These are phyloP conservation scores for Parasitella parasitica DNA, from an alignment of 371 early-diverging fungal species.

Conservation along the genomic window DNA sequence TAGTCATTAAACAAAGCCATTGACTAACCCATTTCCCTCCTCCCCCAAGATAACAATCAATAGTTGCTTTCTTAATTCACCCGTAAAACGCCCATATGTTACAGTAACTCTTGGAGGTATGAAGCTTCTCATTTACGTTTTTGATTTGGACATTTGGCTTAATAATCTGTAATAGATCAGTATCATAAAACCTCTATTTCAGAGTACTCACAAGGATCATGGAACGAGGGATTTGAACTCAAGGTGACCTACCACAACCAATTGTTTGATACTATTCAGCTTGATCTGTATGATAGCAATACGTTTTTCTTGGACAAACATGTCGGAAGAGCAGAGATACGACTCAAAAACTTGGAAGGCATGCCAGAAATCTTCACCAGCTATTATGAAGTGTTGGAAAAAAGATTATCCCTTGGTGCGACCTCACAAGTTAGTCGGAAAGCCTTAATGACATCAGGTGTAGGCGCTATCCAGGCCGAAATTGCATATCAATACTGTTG, in stretches of 20 bases:
- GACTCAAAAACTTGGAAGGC: constrained; percentile 58
- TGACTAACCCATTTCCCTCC: too few relatives aligned
- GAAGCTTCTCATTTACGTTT: too few relatives aligned
- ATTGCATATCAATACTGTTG: constrained; percentile 52
- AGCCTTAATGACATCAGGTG: constrained; percentile 51
- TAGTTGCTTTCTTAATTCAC: constrained; percentile 31
- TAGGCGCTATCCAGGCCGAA: constrained; percentile 68
- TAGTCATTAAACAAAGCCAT: too few relatives aligned
- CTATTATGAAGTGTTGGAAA: constrained; percentile 73
- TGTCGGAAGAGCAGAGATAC: constrained; percentile 71
- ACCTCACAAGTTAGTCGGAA: constrained; percentile 59
- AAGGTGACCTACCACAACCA: constrained; percentile 71
- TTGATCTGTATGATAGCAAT: constrained; percentile 69
- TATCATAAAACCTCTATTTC: constrained; percentile 62
- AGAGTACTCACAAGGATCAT: constrained; percentile 54
- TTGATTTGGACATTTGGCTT: too few relatives aligned
- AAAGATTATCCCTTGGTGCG: constrained; percentile 55
- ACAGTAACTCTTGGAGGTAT: constrained; percentile 40
- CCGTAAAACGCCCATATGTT: constrained; percentile 36
- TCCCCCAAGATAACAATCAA: constrained; percentile 25
- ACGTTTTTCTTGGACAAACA: constrained; percentile 63
- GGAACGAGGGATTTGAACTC: constrained; percentile 78
- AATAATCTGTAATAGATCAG: constrained; percentile 69
- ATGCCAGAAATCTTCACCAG: constrained; percentile 70
- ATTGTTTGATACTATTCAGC: constrained; percentile 66